These are phyloP conservation scores for Cercospora sp. DNA, from an alignment of 2,329 filamentous ascomycete species.

Conservation along the genomic window DNA sequence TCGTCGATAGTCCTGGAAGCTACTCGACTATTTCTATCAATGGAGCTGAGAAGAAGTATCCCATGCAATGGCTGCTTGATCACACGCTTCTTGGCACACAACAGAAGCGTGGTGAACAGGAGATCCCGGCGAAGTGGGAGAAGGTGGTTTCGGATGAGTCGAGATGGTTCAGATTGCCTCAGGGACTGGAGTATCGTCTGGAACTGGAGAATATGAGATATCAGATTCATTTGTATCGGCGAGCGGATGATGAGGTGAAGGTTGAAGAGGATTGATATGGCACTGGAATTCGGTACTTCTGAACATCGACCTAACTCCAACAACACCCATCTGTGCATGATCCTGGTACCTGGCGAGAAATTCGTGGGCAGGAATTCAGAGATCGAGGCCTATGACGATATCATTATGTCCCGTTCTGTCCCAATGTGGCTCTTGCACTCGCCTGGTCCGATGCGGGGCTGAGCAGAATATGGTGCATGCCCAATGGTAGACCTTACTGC, in stretches of 20 bases:
- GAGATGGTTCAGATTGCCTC: slow-evolving; percentile 74
- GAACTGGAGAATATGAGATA: slow-evolving; percentile 92
- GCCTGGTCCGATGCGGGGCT: neutral
- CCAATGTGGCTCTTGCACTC: neutral
- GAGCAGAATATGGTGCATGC: neutral
- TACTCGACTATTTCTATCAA: slow-evolving; percentile 78
- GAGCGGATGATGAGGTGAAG: neutral
- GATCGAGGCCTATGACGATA: neutral
- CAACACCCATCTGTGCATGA: neutral
- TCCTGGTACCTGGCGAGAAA: neutral
- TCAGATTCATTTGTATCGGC: slow-evolving; percentile 79
- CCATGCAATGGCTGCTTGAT: slow-evolving; percentile 91
- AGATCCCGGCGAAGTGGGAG: slow-evolving; percentile 59
- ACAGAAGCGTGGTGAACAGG: slow-evolving; percentile 19
- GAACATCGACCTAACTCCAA: neutral
- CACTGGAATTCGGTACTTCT: neutral
- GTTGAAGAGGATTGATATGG: neutral
- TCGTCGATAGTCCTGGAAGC: slow-evolving; percentile 90
- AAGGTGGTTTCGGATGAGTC: slow-evolving; percentile 75
- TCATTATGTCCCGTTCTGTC: neutral
- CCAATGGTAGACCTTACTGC: neutral
- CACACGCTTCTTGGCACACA: slow-evolving; percentile 63
- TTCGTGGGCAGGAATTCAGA: neutral
- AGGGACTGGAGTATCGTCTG: slow-evolving; percentile 73
- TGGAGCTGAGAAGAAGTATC: slow-evolving; percentile 65